Percentiles rank a stretch among this genome's conserved stretches.
Conservation (phyloP, 306 rosid genomes). For the Vicia faba region DNA sequence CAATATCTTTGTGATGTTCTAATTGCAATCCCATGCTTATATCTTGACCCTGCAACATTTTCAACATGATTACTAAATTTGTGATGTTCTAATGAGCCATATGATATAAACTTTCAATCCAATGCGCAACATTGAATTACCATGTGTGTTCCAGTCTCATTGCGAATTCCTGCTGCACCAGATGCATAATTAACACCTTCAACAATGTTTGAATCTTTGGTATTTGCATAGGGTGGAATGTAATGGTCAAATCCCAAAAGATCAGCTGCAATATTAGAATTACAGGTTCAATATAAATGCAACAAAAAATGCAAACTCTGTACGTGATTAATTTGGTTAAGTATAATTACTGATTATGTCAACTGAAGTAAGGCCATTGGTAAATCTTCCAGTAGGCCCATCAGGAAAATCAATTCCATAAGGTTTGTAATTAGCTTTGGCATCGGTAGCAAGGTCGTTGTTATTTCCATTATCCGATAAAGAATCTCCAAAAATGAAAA, state of each 20-base stretch:
- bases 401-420: constrained; percentile 60
- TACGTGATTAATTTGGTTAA: neutral
- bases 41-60: constrained; percentile 50
- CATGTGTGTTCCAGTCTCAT: constrained; percentile 45
- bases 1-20: constrained; percentile 39
- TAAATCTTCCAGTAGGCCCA: constrained; percentile 65
- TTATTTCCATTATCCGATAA: constrained; percentile 66
- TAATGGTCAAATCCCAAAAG: constrained; percentile 34
- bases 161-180: constrained; percentile 60
- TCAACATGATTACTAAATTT: neutral
- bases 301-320: neutral
- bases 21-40: constrained; percentile 46
- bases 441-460: constrained; percentile 35
- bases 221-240: constrained; percentile 58
- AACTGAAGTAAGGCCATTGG: constrained; percentile 52
- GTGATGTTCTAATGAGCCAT: no score
- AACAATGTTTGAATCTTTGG: constrained; percentile 27
- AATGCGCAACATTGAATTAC: neutral
- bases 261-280: constrained; percentile 28
- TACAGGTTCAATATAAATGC: neutral
- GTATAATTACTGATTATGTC: constrained; percentile 38
- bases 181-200: constrained; percentile 80
- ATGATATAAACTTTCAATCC: no score
- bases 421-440: constrained; percentile 50
- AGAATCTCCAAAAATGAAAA: constrained; percentile 76